Evolutionary conservation across 305 asterid genomes (phyloP).

Genomic region (Solanum hybrid): DNA sequence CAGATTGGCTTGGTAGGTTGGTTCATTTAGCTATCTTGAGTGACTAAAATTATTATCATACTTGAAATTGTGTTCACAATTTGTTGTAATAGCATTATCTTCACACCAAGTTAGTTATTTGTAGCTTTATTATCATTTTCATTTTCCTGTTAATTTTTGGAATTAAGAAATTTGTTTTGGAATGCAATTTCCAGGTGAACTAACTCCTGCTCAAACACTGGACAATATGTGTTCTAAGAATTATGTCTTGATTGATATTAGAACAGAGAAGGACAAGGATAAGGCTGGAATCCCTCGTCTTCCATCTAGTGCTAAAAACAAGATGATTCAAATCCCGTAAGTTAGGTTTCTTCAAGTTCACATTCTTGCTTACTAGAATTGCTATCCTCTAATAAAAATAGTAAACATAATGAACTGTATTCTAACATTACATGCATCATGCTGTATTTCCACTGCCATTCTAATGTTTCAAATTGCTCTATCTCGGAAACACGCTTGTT

Average conservation of each 20-base stretch:
- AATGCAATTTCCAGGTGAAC: constrained; percentile 42
- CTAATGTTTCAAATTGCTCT: neutral
- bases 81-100: neutral
- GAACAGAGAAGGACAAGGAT: constrained; percentile 86
- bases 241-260: constrained; percentile 76
- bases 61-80: neutral
- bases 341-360: constrained; percentile 14
- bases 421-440: neutral
- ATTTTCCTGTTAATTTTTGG: neutral
- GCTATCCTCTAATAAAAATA: neutral
- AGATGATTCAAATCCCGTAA: constrained; percentile 73
- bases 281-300: constrained; percentile 86
- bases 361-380: neutral
- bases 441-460: neutral
- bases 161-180: constrained; percentile 7
- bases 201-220: constrained; percentile 81
- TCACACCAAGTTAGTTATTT: neutral
- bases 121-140: neutral
- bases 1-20: neutral
- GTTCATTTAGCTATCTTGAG: neutral
- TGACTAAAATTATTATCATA: neutral
- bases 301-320: constrained; percentile 67
- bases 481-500: neutral
- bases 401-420: neutral
- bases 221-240: constrained; percentile 71